These are phyloP conservation scores for Penicillium turbatum DNA, from an alignment of 495 filamentous ascomycete species.

Conservation along the genomic window DNA sequence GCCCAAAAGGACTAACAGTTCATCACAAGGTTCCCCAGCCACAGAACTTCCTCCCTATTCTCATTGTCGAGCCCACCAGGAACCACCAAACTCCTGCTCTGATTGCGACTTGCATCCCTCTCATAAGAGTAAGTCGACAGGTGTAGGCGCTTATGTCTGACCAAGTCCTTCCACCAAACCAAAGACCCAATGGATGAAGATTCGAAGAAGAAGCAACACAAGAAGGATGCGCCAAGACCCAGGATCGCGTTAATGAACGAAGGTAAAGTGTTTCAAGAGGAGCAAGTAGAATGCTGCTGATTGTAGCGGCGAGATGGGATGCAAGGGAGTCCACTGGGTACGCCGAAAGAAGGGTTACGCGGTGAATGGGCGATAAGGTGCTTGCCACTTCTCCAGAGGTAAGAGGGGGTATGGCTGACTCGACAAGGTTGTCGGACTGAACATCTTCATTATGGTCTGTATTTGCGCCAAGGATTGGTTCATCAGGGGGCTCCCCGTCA, in stretches of 20 bases:
- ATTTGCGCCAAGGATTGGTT: slow-evolving; percentile 6
- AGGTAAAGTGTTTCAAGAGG: slow-evolving; percentile 48
- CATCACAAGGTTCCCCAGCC: slow-evolving; percentile 43
- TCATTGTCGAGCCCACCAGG: slow-evolving; percentile 40
- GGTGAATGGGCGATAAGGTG: slow-evolving; percentile 24
- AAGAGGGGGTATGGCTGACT: slow-evolving; percentile 8
- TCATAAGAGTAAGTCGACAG: slow-evolving; percentile 42
- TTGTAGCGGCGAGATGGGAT: slow-evolving; percentile 40
- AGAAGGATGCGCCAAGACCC: slow-evolving; percentile 30
- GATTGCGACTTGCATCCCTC: slow-evolving; percentile 43
- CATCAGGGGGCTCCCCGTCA: slow-evolving; percentile 18
- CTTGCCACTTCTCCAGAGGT: slow-evolving; percentile 9
- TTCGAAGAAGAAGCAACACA: slow-evolving; percentile 22
- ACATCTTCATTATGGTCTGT: slow-evolving; percentile 1
- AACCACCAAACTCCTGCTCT: slow-evolving; percentile 45
- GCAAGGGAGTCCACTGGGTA: slow-evolving; percentile 44
- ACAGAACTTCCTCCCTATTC: slow-evolving; percentile 43
- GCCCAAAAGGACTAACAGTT: not conserved
- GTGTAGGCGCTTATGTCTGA: slow-evolving; percentile 37
- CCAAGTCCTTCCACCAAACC: slow-evolving; percentile 42
- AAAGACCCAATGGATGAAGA: slow-evolving; percentile 32
- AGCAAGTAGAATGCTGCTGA: slow-evolving; percentile 40
- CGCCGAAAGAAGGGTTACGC: slow-evolving; percentile 50
- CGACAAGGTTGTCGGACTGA: not conserved
- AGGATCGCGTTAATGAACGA: slow-evolving; percentile 43